Evolutionary conservation across 176 grass and related monocot genomes (phyloP), one percentile per base, ranked within the genome.

Genomic region (Triticum urartu): DNA sequence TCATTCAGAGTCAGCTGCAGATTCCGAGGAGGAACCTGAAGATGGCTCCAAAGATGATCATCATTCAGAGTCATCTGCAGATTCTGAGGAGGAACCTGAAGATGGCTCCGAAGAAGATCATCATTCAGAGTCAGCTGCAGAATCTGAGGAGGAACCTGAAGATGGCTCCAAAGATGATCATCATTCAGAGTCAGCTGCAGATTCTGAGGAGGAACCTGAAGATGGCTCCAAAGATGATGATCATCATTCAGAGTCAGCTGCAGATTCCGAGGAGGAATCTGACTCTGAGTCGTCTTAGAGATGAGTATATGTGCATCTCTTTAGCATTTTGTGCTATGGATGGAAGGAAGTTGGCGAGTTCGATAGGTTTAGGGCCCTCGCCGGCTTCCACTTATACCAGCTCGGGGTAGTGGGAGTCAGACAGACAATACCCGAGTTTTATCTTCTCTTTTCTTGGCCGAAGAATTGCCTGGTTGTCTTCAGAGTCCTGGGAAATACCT

Each of bases 181-280:
- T 18, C 33, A 6, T 43, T 54, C 63, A 2, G 15, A 32, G 65
- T 7, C 54, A 21, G 75, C 28, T 47, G 63, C 39, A 9, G 87
- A 48, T 7, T 83, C 47, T 11, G 84, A 75, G 80, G 77, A 79
- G 18, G 79, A 83, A 66, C 75, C 81, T 62, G 85, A 48, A 68
- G 60, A 85, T 81, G 77, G 48, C 26, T 88, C 88, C 7, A 85
- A 90, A 68, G 60, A 81, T 77, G 60, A 81, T 77, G 83, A 58
- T 20, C 17, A 86, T 18, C 59, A 4, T 32, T 54, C 63, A 2
- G 15, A 32, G 65, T 11, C 54, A 21, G 65, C 28, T 47, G 63
- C 39, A 13, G 87, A 50, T 8, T 83, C 48, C 7, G 85, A 75
- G 80, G 82, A 45, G 79, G 68, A 83, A 88, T 48, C 45, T 43